phyloP scores from a whole-genome alignment of 2,329 filamentous ascomycete genomes.

The Beauveria sp. region DNA sequence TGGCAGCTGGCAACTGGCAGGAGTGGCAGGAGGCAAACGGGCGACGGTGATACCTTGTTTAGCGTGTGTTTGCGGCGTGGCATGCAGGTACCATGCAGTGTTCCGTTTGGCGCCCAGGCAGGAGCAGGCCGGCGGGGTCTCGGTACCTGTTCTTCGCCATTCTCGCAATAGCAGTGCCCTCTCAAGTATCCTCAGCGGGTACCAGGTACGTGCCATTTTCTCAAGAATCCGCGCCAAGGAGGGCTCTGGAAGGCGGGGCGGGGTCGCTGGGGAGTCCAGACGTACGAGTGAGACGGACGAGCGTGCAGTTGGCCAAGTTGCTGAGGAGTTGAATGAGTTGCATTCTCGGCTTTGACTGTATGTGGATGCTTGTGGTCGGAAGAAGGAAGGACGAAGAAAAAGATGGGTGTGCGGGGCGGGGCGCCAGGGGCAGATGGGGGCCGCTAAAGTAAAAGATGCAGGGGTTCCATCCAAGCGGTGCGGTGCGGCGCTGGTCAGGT shows the following conservation, averaged over 20 bases:
- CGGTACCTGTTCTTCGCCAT: neutral
- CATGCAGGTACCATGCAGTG: neutral
- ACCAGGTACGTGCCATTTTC: neutral
- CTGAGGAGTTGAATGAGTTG: too few relatives aligned
- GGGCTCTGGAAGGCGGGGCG: constrained; percentile 2
- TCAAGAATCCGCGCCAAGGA: neutral
- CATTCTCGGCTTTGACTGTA: too few relatives aligned
- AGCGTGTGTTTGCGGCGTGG: neutral
- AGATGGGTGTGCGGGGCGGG: neutral
- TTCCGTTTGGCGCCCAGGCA: neutral
- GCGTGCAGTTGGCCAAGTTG: neutral
- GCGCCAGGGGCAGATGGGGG: neutral
- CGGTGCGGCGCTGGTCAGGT: neutral
- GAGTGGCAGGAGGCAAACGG: neutral
- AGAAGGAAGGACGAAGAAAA: neutral
- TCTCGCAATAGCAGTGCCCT: neutral
- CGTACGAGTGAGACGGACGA: neutral
- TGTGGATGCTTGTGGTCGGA: neutral
- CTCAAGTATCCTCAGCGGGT: neutral
- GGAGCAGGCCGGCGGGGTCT: neutral
- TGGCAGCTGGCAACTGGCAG: neutral
- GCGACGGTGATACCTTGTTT: neutral
- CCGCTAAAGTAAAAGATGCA: neutral
- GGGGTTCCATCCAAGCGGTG: neutral
- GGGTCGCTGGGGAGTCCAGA: neutral